These are phyloP conservation scores for Neonectria neomacrospora DNA, from an alignment of 2,329 filamentous ascomycete species.

Conservation along the genomic window DNA sequence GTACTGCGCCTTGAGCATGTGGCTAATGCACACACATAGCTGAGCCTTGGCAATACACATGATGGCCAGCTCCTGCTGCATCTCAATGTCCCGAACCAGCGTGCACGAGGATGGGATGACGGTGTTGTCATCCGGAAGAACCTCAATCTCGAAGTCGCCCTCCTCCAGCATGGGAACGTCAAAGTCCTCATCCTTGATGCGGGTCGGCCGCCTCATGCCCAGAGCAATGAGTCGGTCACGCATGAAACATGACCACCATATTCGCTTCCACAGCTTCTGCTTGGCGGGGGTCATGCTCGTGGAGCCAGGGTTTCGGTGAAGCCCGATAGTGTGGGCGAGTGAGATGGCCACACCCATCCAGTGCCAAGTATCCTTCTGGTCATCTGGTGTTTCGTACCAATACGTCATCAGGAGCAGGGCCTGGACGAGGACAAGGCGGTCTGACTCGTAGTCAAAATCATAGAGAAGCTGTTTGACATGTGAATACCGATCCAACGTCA, in stretches of 20 bases:
- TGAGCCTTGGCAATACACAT: conserved; percentile 95
- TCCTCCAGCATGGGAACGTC: conserved; percentile 91
- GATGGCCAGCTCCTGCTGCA: conserved; percentile 81
- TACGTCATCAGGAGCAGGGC: conserved; percentile 92
- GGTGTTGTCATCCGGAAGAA: conserved; percentile 73
- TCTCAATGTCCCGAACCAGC: conserved; percentile 74
- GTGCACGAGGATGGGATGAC: conserved; percentile 77
- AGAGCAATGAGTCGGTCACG: conserved; percentile 91
- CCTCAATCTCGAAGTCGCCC: conserved; percentile 83
- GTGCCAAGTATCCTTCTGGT: conserved; percentile 98
- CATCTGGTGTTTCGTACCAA: conserved; percentile 97
- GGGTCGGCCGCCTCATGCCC: conserved; percentile 91
- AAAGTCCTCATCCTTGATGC: conserved; percentile 93
- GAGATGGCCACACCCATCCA: conserved; percentile 98
- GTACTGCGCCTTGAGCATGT: conserved; percentile 91
- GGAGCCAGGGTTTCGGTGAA: conserved; percentile 84
- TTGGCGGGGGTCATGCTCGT: conserved; percentile 79
- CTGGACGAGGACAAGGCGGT: conserved; percentile 89
- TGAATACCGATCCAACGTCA: conserved; percentile 23
- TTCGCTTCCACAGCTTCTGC: conserved; percentile 89
- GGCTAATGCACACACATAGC: conserved; percentile 87
- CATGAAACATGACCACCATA: conserved; percentile 99
- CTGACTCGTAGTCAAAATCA: conserved; percentile 94
- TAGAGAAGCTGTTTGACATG: conserved; percentile 74
- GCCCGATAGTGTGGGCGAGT: conserved; percentile 89